Conservation (phyloP, 768 basidiomycete species). For the Fomitopsis pulvina region DNA sequence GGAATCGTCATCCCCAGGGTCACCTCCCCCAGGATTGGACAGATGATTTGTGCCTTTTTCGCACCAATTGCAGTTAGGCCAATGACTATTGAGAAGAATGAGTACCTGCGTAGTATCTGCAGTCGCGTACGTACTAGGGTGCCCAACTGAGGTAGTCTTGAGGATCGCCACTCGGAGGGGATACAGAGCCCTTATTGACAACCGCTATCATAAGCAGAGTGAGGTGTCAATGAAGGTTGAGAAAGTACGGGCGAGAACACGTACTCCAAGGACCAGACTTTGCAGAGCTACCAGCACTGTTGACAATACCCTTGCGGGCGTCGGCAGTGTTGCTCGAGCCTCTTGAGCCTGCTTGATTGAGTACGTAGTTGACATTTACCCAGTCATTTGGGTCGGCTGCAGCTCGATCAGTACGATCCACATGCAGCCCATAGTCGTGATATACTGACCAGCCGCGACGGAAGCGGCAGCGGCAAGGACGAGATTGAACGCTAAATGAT, state of each 20-base stretch:
- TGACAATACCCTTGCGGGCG: slow-evolving; percentile 30
- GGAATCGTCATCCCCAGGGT: background rate
- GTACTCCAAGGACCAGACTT: slow-evolving; percentile 34
- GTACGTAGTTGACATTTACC: slow-evolving; percentile 39
- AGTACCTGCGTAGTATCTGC: background rate
- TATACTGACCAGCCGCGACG: slow-evolving; percentile 8
- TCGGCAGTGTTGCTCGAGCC: slow-evolving; percentile 21
- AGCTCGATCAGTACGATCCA: background rate
- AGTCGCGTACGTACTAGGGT: slow-evolving; percentile 38
- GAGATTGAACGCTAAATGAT: too few relatives aligned
- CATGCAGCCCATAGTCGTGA: background rate
- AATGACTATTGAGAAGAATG: slow-evolving; percentile 32
- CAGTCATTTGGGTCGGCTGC: slow-evolving; percentile 44
- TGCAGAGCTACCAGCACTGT: slow-evolving; percentile 30
- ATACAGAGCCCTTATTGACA: slow-evolving; percentile 23
- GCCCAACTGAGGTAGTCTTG: slow-evolving; percentile 54
- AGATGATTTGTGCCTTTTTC: slow-evolving; percentile 20
- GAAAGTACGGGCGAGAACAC: slow-evolving; percentile 13
- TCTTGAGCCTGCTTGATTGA: slow-evolving; percentile 19
- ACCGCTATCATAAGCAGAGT: slow-evolving; percentile 25
- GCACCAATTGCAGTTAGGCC: slow-evolving; percentile 53
- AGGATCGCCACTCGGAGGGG: slow-evolving; percentile 31
- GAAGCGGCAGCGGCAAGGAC: slow-evolving; percentile 4
- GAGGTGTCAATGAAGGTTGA: too few relatives aligned
- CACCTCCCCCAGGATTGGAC: slow-evolving; percentile 7